Conservation (phyloP, 305 asterid genomes). For the Fraxinus sp. region DNA sequence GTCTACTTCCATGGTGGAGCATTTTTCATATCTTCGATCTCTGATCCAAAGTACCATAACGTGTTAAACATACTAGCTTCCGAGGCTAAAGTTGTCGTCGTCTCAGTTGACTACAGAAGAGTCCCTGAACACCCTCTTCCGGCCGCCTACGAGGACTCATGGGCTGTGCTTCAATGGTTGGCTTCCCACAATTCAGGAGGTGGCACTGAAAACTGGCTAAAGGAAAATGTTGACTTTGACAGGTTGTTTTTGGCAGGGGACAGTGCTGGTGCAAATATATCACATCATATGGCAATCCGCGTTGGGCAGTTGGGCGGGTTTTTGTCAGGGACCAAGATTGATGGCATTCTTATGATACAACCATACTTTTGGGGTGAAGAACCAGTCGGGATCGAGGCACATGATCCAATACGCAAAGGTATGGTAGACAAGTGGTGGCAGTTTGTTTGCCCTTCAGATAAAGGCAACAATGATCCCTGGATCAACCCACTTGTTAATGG, state of each 20-base stretch:
- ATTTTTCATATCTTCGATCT: constrained; percentile 52
- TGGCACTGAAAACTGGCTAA: constrained; percentile 42
- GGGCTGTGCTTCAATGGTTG: constrained; percentile 59
- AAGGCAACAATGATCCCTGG: constrained; percentile 58
- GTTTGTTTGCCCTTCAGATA: constrained; percentile 59
- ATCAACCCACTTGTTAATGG: constrained; percentile 62
- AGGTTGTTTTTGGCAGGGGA: constrained; percentile 67
- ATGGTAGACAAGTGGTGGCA: constrained; percentile 79
- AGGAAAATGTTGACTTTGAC: constrained; percentile 39
- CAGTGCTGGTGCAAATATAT: constrained; percentile 77
- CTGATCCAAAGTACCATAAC: constrained; percentile 56
- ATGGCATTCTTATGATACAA: constrained; percentile 51
- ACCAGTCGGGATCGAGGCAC: constrained; percentile 51
- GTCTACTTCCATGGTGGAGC: constrained; percentile 87
- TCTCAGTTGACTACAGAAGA: constrained; percentile 53
- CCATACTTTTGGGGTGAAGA: constrained; percentile 80
- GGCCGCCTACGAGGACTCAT: constrained; percentile 60
- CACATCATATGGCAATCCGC: constrained; percentile 54
- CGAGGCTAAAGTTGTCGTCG: constrained; percentile 41
- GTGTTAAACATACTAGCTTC: constrained; percentile 46
- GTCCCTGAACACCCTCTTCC: constrained; percentile 81
- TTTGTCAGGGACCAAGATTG: constrained; percentile 22
- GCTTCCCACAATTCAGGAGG: constrained; percentile 24
- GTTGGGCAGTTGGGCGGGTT: constrained; percentile 18
- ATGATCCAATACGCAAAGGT: constrained; percentile 44